Base-by-base conservation (phyloP, 371 early-diverging fungal species). In the Rhizopus stolonifer region DNA sequence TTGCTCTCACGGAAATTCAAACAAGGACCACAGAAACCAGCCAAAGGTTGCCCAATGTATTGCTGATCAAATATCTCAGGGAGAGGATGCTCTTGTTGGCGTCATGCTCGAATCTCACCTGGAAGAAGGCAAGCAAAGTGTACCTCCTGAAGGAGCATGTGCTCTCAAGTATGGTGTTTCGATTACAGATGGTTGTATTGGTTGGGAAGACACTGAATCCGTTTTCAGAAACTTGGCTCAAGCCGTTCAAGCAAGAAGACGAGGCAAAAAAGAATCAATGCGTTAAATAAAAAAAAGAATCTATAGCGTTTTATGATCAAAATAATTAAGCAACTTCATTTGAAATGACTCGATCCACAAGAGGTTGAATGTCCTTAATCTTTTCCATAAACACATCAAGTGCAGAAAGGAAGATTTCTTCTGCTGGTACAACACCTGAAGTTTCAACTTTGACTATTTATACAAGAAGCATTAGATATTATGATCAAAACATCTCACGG, bases 51-150 rank as follows among this genome's bases (percentile, higher is more conserved):
- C 82, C 7, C 63, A 55, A 18, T 34, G 49, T 33, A 51, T 72
- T 25, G 70, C 86, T 14, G 66, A 70, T 26, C 89, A 88, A 63
- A 67, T 90, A 32, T 57, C 79, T 0, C 70, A 58, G 11, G 90
- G 90, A 14, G 85, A 88, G 52, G 47, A 69, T 26, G 58, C 82
- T 29, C 86, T 95, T 39, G 66, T 87, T 21, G 95, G 95, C 40
- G 86, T 95, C 31, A 96, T 96, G 96, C 86, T 96, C 54, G 96
- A 96, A 68, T 86, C 86, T 25, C 88, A 96, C 58, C 65, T 94
- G 51, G 76, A 81, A 46, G 95, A 91, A 65, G 93, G 93, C 46
- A 83, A 85, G 42, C 92, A 91, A 66, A 77, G 75, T 47, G 80
- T 91, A 17, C 85, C 89, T 25, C 49, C 62, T 13, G 79, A 81